Conservation (phyloP, 2,329 filamentous ascomycete genomes). For the Epichloe hybrida region DNA sequence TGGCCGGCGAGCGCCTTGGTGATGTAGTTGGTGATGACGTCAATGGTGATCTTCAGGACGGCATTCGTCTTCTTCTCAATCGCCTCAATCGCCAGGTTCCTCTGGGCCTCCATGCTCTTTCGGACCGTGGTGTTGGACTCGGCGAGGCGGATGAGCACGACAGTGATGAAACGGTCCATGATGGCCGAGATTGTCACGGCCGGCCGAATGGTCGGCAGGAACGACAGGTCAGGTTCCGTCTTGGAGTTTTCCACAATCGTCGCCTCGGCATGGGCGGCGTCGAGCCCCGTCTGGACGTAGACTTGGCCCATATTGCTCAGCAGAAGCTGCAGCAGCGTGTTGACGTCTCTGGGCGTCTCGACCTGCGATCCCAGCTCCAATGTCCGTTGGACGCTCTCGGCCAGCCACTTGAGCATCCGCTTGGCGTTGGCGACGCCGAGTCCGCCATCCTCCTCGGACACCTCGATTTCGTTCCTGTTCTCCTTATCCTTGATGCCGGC, state of each 20-base stretch:
- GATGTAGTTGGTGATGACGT: slow-evolving; percentile 64
- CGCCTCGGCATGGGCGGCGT: slow-evolving; percentile 60
- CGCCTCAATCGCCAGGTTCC: slow-evolving; percentile 55
- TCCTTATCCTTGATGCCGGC: slow-evolving; percentile 68
- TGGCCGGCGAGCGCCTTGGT: slow-evolving; percentile 59
- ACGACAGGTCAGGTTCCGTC: slow-evolving; percentile 74
- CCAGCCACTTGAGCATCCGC: slow-evolving; percentile 94
- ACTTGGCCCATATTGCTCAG: slow-evolving; percentile 81
- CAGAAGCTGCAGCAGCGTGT: slow-evolving; percentile 68
- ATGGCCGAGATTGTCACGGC: slow-evolving; percentile 84
- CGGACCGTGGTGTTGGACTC: slow-evolving; percentile 82
- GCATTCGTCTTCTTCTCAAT: slow-evolving; percentile 73
- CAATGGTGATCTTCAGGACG: slow-evolving; percentile 42
- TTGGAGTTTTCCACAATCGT: slow-evolving; percentile 65
- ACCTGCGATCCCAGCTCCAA: slow-evolving; percentile 77
- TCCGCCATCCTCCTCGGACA: slow-evolving; percentile 77
- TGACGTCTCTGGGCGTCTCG: slow-evolving; percentile 90
- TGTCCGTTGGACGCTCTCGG: slow-evolving; percentile 82
- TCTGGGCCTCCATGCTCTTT: slow-evolving; percentile 76
- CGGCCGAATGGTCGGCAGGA: slow-evolving; percentile 64
- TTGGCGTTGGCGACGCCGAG: slow-evolving; percentile 82
- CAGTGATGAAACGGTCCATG: slow-evolving; percentile 83
- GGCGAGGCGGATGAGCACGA: slow-evolving; percentile 80
- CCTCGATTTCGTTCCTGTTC: slow-evolving; percentile 75
- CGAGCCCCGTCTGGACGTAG: slow-evolving; percentile 52